Evolutionary conservation across 2,329 filamentous ascomycete genomes (phyloP), one percentile per base, ranked within the genome.

Genomic region (Ascocoryne sarcoides): DNA sequence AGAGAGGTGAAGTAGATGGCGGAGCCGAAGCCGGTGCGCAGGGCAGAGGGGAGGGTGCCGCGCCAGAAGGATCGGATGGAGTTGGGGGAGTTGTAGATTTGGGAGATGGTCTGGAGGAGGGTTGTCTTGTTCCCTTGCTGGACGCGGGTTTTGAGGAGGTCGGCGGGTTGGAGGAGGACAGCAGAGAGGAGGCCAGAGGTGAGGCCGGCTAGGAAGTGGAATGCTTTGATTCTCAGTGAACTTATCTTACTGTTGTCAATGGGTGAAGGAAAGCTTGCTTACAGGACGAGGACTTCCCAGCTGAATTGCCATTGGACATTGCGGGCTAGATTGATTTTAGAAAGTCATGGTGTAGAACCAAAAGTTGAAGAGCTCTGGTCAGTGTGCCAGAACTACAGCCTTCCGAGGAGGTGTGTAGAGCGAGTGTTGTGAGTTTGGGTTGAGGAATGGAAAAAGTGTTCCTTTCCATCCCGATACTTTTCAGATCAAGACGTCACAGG

Each of bases 61-160:
- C 92, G 80, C 90, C 92, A 98, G 58, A 98, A 76, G 32, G 78
- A 75, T 21, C 77, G 73, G 47, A 94, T 67, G 17, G 67, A 58
- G 44, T 67, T 66, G 3, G 83, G 80, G 8, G 75, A 79, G 51
- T 68, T 66, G 48, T 82, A 73, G 58, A 94, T 86, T 23, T 77
- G 68, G 54, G 76, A 76, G 45, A 94, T 67, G 14, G 83, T 84
- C 17, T 69, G 66, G 39, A 76, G 62, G 42, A 96, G 75, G 2
- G 86, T 78, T 50, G 76, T 74, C 32, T 75, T 72, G 36, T 78
- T 78, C 23, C 85, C 86, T 63, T 96, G 92, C 61, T 98, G 92
- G 30, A 96, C 81, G 34, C 92, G 82, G 20, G 92, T 98, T 65
- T 98, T 98, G 60, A 98, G 79, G 3, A 98, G 80, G 65, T 98